Base-by-base conservation (phyloP, 805 yeast species). In the Pichia heedii region DNA sequence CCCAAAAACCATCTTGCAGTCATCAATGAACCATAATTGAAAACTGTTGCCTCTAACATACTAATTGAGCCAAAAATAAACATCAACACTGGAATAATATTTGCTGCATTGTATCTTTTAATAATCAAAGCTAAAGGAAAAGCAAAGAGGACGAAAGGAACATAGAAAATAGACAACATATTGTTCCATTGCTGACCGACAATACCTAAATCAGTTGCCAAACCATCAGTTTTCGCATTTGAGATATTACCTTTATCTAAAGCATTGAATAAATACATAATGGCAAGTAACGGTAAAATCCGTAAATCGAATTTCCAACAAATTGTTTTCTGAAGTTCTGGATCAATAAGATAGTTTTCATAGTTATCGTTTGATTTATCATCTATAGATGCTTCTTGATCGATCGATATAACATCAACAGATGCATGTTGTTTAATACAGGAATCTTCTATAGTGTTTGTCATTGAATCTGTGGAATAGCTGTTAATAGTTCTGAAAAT, bases 221-320 rank as follows among this genome's bases (percentile, higher is more conserved):
- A 52, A 27, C 71, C 71, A 46, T 70, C 69, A 2, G 74, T 70
- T 50, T 70, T 70, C 16, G 77, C 77, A 53, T 72, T 71, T 15
- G 71, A 65, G 38, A 72, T 70, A 49, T 73, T 72, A 15, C 74
- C 73, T 48, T 68, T 69, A 52, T 73, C 76, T 43, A 73, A 61
- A 13, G 73, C 69, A 48, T 69, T 69, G 57, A 70, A 71, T 30
- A 73, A 59, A 47, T 73, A 73, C 69, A 70, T 65, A 22, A 69
- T 27, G 18, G 75, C 68, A 41, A 70, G 60, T 37, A 69, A 56
- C 1, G 77, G 77, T 22, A 73, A 55, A 24, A 72, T 67, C 42
- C 67, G 55, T 36, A 63, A 39, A 49, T 72, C 77, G 19, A 72
- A 58, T 52, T 71, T 72, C 41, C 69, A 54, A 36, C 64, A 57